Percentiles rank a stretch among this genome's conserved stretches.
These are phyloP conservation scores for Puccinellia tenuiflora DNA, from an alignment of 176 grass and related monocot genomes.

Conservation along the genomic window DNA sequence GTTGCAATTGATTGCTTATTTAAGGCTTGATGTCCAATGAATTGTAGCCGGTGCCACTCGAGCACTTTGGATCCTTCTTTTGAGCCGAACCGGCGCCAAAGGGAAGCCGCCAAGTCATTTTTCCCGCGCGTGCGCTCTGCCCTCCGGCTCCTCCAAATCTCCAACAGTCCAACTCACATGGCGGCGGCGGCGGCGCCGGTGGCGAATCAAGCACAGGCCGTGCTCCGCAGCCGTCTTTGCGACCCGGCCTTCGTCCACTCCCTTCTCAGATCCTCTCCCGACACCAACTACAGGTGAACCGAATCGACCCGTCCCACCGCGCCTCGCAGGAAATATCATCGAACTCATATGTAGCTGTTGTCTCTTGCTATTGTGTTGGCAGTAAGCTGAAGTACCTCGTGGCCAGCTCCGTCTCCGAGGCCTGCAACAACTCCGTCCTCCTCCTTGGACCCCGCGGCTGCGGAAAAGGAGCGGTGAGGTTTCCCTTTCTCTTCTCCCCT, in stretches of 20 bases:
- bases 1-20: too few relatives aligned
- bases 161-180: conserved; percentile 14
- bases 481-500: background rate
- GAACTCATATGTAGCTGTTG: background rate
- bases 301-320: background rate
- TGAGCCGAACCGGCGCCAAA: too few relatives aligned
- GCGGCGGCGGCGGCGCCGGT: conserved; percentile 20
- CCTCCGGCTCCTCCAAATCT: background rate
- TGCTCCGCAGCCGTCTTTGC: conserved; percentile 57
- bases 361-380: background rate
- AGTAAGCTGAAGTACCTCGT: conserved; percentile 84
- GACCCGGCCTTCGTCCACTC: conserved; percentile 54
- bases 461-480: conserved; percentile 64
- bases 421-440: conserved; percentile 78
- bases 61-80: too few relatives aligned
- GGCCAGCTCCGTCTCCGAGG: conserved; percentile 60
- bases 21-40: too few relatives aligned
- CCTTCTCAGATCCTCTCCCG: conserved; percentile 48
- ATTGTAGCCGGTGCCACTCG: too few relatives aligned
- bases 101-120: background rate
- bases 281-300: conserved; percentile 72
- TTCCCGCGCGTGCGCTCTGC: conserved; percentile 14
- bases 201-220: conserved; percentile 40
- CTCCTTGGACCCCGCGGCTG: conserved; percentile 68
- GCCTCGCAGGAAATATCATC: background rate